Evolutionary conservation across 768 basidiomycete species (phyloP).

Genomic region (Cystobasidium onofrii): DNA sequence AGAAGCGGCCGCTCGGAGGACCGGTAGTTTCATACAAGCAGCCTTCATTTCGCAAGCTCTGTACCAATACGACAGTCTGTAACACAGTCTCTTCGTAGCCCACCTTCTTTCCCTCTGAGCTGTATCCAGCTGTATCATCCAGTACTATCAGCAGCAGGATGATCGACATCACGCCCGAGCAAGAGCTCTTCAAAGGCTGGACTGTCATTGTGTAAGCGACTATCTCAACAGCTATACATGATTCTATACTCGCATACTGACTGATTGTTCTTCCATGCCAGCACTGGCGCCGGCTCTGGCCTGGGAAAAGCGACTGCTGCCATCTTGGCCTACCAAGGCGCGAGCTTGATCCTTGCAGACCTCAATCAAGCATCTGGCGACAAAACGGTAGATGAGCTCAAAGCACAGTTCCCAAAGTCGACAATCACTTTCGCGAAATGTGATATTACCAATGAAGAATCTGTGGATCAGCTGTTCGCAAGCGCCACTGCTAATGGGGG

Average conservation of each 20-base stretch:
- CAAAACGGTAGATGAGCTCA: constrained; percentile 6
- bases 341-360: constrained; percentile 17
- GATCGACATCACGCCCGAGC: constrained; percentile 22
- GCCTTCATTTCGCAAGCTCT: no score
- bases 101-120: not conserved
- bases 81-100: not conserved
- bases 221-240: not conserved
- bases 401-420: not conserved
- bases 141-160: not conserved
- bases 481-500: not conserved
- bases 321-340: constrained; percentile 25
- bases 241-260: no score
- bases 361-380: constrained; percentile 5
- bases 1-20: no score
- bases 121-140: not conserved
- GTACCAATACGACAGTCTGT: no score
- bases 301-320: constrained; percentile 23
- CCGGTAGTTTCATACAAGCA: no score
- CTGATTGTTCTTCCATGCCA: not conserved
- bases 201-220: constrained; percentile 25
- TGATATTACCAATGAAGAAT: constrained; percentile 26
- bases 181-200: constrained; percentile 27
- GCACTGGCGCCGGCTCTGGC: constrained; percentile 29
- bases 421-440: constrained; percentile 5
- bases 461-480: constrained; percentile 7